Conservation (phyloP, 495 filamentous ascomycete species). For the Astrocystis sublimbata region DNA sequence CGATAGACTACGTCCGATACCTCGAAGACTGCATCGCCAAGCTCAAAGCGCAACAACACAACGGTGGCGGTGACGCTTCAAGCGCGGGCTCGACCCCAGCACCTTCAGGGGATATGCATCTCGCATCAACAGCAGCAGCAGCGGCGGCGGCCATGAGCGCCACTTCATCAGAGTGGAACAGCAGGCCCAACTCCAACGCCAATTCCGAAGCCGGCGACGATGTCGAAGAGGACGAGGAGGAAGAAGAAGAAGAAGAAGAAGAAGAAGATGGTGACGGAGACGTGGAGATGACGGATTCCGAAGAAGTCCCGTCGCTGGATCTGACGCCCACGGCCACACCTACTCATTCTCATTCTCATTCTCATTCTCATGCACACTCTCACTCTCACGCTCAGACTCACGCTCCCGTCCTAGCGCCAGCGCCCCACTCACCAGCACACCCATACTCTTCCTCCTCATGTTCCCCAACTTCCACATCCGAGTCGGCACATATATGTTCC, state of each 20-base stretch:
- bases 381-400: too few species aligned
- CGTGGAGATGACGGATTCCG: constrained; percentile 51
- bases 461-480: neutral
- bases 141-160: too few species aligned
- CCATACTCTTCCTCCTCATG: constrained; percentile 2
- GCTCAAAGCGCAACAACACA: constrained; percentile 65
- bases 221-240: constrained; percentile 48
- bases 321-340: constrained; percentile 38
- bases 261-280: too few species aligned
- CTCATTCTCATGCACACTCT: too few species aligned
- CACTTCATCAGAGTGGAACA: neutral
- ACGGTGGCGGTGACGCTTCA: constrained; percentile 4
- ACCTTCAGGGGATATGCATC: too few species aligned
- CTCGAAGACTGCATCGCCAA: constrained; percentile 85
- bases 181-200: constrained; percentile 18
- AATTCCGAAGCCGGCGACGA: constrained; percentile 28
- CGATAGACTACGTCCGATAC: constrained; percentile 95
- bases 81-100: neutral
- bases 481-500: constrained; percentile 10
- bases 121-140: too few species aligned
- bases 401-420: constrained; percentile 24
- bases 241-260: constrained; percentile 42
- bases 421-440: constrained; percentile 47
- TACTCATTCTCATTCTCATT: too few species aligned
- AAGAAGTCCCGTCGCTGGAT: too few species aligned